Evolutionary conservation across 306 rosid genomes (phyloP), one percentile per base, ranked within the genome.

Genomic region (Casuarina cunninghamiana): DNA sequence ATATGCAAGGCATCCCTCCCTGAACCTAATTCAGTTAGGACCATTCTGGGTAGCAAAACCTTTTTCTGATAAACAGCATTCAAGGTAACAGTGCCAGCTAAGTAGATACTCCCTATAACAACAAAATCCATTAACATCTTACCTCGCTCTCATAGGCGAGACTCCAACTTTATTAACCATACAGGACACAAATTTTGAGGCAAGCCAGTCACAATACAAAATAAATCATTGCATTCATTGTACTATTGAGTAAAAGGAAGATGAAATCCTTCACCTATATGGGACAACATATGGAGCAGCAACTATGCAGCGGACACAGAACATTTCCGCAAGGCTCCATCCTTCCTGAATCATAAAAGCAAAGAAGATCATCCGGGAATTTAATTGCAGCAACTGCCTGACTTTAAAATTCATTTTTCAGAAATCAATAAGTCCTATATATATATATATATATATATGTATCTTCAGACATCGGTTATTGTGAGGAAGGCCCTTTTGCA

Each of bases 231-330:
- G 16, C 42, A 26, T n/a, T 51, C 11, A 57, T 46, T 16, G 53
- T 77, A 69, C 69, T 44, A 69, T 71, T 51, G 74, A 62, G 65
- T 54, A 58, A 32, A 77, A 72, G 37, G 77, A 12, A 65, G 44
- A 65, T 68, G 45, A 55, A 12, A 44, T 26, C 44, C 62, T 57
- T 51, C 21, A 50, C 96, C 96, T 89, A 83, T 93, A 93, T 10
- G 97, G 97, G 85, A 91, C 97, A 58, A 88, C 92, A 68, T 91
- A 89, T 45, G 97, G 97, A 51, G 96, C 97, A 84, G 92, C 94
- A 45, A 93, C 82, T 26, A 93, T 67, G 82, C 97, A 93, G 6
- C 84, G 91, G 76, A 93, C 83, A 73, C 48, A 74, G 76, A 89
- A 93, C 35, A 81, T 69, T 73, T 93, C 97, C 0, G 96, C 96